Base-by-base conservation (phyloP, 2,329 filamentous ascomycete genomes). In the Fusarium sp. region DNA sequence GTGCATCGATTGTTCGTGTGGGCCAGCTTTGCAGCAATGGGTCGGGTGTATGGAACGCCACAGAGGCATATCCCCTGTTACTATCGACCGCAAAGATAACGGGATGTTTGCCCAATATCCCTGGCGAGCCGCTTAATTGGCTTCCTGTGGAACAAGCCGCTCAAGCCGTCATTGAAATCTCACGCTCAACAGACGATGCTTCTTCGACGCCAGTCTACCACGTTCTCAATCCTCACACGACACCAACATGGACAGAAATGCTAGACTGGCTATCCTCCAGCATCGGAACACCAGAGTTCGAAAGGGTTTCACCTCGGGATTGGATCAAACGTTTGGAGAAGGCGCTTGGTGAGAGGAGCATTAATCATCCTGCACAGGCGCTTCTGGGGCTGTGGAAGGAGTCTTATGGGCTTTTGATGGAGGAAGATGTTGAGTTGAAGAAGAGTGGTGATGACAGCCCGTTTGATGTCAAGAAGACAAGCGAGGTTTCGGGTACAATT, bases 41-140 rank as follows among this genome's bases (percentile, higher is more conserved):
- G 3, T 66, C 78, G n/a, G 86, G 85, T 3, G 71, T 84, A 5
- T 88, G 86, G 87, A 87, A 86, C 67, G 73, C 75, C 6, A 83
- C 79, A 0, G 86, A 88, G 65, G 86, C 85, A 0, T 86, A 87
- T 24, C 84, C 87, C 0, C 71, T 88, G 44, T 83, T 88, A 74
- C 76, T 89, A 0, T 83, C 82, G 34, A 82, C 79, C 3, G 83
- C 83, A 0, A 74, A 74, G 2, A 82, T 84, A 0, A 79, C 83
- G 3, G 82, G 83, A 1, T 77, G 65, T 44, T 38, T 78, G 18
- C 76, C 76, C 0, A 56, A 63, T 25, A 54, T 77, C 18, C 20
- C 53, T 1, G 45, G 57, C 0, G 72, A 76, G 30, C 77, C 79
- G 0, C 76, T 88, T 6, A 86, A 86, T 4, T 86, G 84, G 84